Base-by-base conservation (phyloP, 1,139 yeast genomes). In the Pichia sp. region DNA sequence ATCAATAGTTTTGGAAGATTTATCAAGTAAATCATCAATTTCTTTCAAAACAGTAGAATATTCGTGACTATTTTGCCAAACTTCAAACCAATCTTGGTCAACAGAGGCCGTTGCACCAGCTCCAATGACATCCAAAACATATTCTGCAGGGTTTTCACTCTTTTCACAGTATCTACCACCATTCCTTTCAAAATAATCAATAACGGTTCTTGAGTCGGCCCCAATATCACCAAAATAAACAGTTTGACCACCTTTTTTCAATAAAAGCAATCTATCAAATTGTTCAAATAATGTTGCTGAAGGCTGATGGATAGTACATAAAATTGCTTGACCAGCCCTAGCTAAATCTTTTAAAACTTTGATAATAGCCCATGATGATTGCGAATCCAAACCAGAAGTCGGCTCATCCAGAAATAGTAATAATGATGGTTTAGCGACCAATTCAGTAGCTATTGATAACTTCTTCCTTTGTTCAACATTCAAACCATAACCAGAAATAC, bases 191-290 rank as follows among this genome's bases (percentile, higher is more conserved):
- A 78, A 78, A 51, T 78, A 78, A 32, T 64, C 53, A 38, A 75
- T 61, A 40, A 78, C 58, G 2, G 69, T 67, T 11, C 57, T 43
- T 37, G 79, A 75, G 50, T 73, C 64, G 39, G 68, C 55, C 46
- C 82, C 82, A 52, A 77, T 70, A 51, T 75, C 78, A 46, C 80
- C 80, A 55, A 74, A 76, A 50, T 76, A 77, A 39, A 76, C 80
- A 4, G 80, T 75, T 60, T 72, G 68, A 43, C 82, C 82, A 50
- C 76, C 76, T 42, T 62, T 69, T 51, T 58, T 63, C 49, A 72
- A 56, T 29, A 72, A 54, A 32, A 72, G 56, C 45, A 71, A 59
- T 46, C 71, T 63, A 51, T 72, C 77, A 51, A 72, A 72, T 45
- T 64, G 64, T 49, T 71, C 73, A 48, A 72, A 73, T 46, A 75